phyloP scores from a whole-genome alignment of 225 moss, liverwort and hornwort species.

The Takakia lepidozioides region DNA sequence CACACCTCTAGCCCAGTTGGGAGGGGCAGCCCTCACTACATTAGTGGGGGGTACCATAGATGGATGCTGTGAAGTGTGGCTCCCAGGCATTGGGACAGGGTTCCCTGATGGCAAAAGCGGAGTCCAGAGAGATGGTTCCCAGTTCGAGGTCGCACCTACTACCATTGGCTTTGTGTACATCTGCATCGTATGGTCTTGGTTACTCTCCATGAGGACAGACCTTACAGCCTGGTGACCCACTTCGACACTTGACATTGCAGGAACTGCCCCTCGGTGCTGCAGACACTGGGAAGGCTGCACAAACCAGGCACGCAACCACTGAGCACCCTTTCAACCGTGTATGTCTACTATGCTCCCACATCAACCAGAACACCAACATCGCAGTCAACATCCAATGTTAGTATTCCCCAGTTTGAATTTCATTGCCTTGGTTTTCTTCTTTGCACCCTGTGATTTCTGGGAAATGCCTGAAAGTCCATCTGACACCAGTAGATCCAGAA shows the following conservation, averaged over 20 bases:
- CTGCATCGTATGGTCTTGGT: conserved; percentile 40
- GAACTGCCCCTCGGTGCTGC: conserved; percentile 45
- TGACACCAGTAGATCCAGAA: too few relatives aligned
- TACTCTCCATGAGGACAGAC: conserved; percentile 38
- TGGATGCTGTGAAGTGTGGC: conserved; percentile 19
- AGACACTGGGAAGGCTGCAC: conserved; percentile 48
- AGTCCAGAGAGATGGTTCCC: conserved; percentile 48
- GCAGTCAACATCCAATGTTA: background rate
- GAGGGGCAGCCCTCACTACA: conserved; percentile 31
- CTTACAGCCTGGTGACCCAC: conserved; percentile 30
- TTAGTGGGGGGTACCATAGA: conserved; percentile 20
- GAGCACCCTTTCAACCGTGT: conserved; percentile 1
- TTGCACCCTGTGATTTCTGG: too few relatives aligned
- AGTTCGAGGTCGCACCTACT: conserved; percentile 15
- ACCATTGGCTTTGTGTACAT: conserved; percentile 25
- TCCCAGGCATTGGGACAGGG: conserved; percentile 21
- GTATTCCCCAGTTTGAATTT: background rate
- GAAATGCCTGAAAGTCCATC: too few relatives aligned
- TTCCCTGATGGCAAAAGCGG: conserved; percentile 23
- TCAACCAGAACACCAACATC: background rate
- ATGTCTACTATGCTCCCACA: background rate
- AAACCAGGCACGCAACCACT: conserved; percentile 24
- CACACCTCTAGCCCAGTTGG: conserved; percentile 36
- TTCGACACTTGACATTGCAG: conserved; percentile 32
- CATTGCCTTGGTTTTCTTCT: too few relatives aligned